Conservation (phyloP, 371 early-diverging fungal species). For the Choanephora cucurbitarum region DNA sequence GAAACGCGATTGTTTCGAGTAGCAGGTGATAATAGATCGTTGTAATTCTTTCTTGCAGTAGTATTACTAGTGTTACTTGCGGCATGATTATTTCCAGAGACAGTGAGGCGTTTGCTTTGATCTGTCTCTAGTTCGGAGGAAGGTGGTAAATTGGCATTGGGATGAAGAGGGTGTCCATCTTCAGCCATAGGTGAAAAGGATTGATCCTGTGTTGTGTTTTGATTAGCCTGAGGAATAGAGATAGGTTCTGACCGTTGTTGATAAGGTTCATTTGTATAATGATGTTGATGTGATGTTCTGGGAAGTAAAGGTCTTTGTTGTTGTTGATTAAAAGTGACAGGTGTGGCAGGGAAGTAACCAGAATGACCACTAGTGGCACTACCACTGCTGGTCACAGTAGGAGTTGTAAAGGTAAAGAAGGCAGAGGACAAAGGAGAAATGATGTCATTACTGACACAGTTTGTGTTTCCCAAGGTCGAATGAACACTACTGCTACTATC, state of each 20-base stretch:
- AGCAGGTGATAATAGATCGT: constrained; percentile 25
- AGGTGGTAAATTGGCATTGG: background rate
- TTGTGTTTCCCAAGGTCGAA: constrained; percentile 13
- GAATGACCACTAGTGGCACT: constrained; percentile 2
- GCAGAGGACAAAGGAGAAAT: constrained; percentile 12
- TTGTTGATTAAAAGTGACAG: constrained; percentile 2
- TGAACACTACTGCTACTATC: constrained; percentile 38
- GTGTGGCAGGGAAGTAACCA: constrained; percentile 14
- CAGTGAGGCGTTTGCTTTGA: background rate
- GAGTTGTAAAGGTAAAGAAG: constrained; percentile 11
- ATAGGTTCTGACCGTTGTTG: constrained; percentile 3
- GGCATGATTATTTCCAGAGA: background rate
- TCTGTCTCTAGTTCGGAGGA: background rate
- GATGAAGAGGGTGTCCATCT: constrained; percentile 12
- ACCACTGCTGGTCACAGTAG: constrained; percentile 1
- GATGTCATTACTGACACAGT: constrained; percentile 6
- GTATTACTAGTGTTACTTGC: constrained; percentile 1
- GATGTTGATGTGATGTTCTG: constrained; percentile 13
- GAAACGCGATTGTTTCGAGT: constrained; percentile 21
- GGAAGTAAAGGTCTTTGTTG: constrained; percentile 12
- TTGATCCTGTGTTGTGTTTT: background rate
- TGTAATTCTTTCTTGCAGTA: constrained; percentile 16
- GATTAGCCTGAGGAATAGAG: constrained; percentile 7
- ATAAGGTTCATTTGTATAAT: background rate
- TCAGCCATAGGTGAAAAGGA: constrained; percentile 24